phyloP scores from a whole-genome alignment of 495 filamentous ascomycete species.

The Aspergillus cavernicola region DNA sequence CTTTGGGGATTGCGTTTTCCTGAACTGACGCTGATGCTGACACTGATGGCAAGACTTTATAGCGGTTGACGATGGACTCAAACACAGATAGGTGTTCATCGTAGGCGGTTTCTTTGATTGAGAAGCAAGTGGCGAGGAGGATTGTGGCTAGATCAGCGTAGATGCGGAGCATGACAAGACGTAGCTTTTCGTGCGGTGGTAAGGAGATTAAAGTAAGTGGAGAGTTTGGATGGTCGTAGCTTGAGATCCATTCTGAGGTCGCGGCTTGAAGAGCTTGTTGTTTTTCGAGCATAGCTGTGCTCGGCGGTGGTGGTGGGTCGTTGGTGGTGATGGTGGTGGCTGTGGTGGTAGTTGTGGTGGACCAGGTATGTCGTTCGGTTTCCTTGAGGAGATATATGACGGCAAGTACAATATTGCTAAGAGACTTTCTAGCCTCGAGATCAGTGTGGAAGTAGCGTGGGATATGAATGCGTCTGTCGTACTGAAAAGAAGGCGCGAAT shows the following conservation, averaged over 20 bases:
- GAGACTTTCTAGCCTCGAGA: not conserved
- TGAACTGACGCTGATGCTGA: too few species aligned
- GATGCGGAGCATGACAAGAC: not conserved
- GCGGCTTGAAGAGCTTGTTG: not conserved
- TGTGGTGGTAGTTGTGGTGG: too few species aligned
- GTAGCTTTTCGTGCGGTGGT: not conserved
- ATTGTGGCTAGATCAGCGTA: not conserved
- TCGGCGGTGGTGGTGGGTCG: not conserved
- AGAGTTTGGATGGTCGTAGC: not conserved
- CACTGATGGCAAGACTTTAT: not conserved
- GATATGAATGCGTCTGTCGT: not conserved
- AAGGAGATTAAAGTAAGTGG: not conserved
- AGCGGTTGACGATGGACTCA: not conserved
- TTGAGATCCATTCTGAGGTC: not conserved
- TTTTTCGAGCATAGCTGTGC: not conserved
- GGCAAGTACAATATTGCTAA: not conserved
- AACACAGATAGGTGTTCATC: not conserved
- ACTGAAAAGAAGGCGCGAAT: not conserved
- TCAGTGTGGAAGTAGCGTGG: not conserved
- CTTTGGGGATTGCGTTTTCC: too few species aligned
- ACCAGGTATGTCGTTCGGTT: not conserved
- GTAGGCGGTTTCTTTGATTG: conserved; percentile 1
- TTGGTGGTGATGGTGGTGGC: too few species aligned
- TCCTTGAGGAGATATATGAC: not conserved
- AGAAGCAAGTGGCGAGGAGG: not conserved